Percentiles rank a stretch among this genome's conserved stretches.
phyloP scores from a whole-genome alignment of 2,329 filamentous ascomycete species.

The Seiridium cupressi region DNA sequence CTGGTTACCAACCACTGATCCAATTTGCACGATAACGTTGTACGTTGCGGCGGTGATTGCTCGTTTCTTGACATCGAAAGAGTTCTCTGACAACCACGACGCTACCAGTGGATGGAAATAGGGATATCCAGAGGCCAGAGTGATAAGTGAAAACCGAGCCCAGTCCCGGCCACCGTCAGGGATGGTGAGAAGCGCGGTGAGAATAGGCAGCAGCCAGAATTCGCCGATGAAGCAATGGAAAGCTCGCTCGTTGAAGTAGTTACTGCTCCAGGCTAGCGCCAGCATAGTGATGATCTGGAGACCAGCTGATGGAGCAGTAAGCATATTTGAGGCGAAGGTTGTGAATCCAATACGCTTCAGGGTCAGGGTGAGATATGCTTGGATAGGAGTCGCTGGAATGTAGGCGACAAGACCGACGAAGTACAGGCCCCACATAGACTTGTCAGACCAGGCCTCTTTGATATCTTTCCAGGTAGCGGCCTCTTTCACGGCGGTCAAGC shows the following conservation, averaged over 20 bases:
- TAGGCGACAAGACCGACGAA: conserved; percentile 46
- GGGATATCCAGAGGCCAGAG: conserved; percentile 52
- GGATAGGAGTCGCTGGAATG: conserved; percentile 46
- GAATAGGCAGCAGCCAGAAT: conserved; percentile 49
- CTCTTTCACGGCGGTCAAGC: conserved; percentile 43
- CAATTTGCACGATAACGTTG: conserved; percentile 46
- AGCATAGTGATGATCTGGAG: conserved; percentile 58
- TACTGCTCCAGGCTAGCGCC: conserved; percentile 50
- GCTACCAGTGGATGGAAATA: conserved; percentile 57
- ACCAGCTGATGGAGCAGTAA: conserved; percentile 58
- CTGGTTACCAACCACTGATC: conserved; percentile 40
- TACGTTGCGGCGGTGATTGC: conserved; percentile 46
- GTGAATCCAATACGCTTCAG: conserved; percentile 55
- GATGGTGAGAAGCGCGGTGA: conserved; percentile 49
- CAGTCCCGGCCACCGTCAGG: conserved; percentile 48
- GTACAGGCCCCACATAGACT: conserved; percentile 49
- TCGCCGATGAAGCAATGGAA: conserved; percentile 52
- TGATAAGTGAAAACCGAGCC: conserved; percentile 49
- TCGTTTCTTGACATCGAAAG: conserved; percentile 47
- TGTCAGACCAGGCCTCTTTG: conserved; percentile 41
- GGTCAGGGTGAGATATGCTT: conserved; percentile 53
- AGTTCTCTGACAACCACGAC: conserved; percentile 49
- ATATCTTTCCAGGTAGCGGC: conserved; percentile 40
- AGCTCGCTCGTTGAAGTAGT: conserved; percentile 53
- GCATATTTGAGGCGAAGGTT: conserved; percentile 60